phyloP scores from a whole-genome alignment of 805 yeast species.

The Yarrowia alimentaria region DNA sequence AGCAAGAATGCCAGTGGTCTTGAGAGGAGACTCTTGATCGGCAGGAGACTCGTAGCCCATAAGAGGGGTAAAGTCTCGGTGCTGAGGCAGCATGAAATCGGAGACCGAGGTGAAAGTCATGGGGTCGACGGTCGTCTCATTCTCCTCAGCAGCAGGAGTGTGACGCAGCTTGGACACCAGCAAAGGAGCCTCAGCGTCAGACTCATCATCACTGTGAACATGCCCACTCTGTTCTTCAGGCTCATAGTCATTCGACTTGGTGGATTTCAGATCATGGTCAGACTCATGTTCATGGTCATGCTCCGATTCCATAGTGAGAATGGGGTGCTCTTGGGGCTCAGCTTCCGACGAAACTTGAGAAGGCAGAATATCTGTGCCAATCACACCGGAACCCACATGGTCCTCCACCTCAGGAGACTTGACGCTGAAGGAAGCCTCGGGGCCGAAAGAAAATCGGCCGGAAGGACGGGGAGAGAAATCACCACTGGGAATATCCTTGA shows the following conservation, averaged over 20 bases:
- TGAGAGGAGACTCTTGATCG: conserved; percentile 17
- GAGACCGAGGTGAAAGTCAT: not conserved
- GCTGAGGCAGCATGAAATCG: conserved; percentile 16
- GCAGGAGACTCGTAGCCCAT: conserved; percentile 22
- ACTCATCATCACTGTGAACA: conserved; percentile 5
- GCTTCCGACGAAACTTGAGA: no score
- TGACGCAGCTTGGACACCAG: conserved; percentile 12
- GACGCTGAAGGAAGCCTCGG: conserved; percentile 14
- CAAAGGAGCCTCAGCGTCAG: conserved; percentile 3
- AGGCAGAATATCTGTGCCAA: no score
- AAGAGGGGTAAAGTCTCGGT: conserved; percentile 20
- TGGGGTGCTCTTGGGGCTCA: no score
- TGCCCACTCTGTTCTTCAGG: no score
- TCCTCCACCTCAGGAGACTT: conserved; percentile 1
- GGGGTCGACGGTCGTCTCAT: not conserved
- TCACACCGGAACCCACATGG: conserved; percentile 4
- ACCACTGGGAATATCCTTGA: conserved; percentile 8
- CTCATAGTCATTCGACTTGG: no score
- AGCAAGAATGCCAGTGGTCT: conserved; percentile 16
- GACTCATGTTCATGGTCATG: no score
- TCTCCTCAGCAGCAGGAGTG: conserved; percentile 2
- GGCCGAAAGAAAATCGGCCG: conserved; percentile 19
- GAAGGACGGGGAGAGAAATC: conserved; percentile 1
- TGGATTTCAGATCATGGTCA: no score
- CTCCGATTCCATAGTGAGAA: no score